These are phyloP conservation scores for Colletotrichum sp. DNA, from an alignment of 2,329 filamentous ascomycete species.

Conservation along the genomic window DNA sequence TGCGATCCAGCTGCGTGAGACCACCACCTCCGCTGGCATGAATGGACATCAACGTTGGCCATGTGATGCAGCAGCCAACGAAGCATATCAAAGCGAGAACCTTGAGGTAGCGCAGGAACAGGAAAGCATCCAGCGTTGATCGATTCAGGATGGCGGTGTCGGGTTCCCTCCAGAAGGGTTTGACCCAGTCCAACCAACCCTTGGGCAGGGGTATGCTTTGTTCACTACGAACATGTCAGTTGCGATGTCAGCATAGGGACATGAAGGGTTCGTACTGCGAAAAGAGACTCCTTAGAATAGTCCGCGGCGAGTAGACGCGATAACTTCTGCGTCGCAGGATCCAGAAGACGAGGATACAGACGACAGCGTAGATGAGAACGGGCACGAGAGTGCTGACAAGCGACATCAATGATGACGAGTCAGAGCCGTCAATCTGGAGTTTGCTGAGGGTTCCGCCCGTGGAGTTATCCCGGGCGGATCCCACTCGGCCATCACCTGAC, in stretches of 20 bases:
- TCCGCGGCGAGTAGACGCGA: slow-evolving; percentile 62
- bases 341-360: slow-evolving; percentile 59
- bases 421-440: slow-evolving; percentile 33
- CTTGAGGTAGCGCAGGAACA: slow-evolving; percentile 76
- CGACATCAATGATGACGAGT: slow-evolving; percentile 44
- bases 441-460: slow-evolving; percentile 42
- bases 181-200: slow-evolving; percentile 72
- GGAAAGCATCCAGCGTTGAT: slow-evolving; percentile 89
- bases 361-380: slow-evolving; percentile 49
- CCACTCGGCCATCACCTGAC: slow-evolving; percentile 43
- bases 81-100: slow-evolving; percentile 78
- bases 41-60: slow-evolving; percentile 83
- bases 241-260: no score
- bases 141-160: slow-evolving; percentile 88
- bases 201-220: slow-evolving; percentile 47
- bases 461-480: slow-evolving; percentile 46
- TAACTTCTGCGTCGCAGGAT: slow-evolving; percentile 50
- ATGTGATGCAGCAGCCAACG: slow-evolving; percentile 80
- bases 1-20: slow-evolving; percentile 65
- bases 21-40: slow-evolving; percentile 80
- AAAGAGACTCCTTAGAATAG: slow-evolving; percentile 52
- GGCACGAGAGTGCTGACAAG: slow-evolving; percentile 59
- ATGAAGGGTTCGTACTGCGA: slow-evolving; percentile 46
- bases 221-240: slow-evolving; percentile 1
- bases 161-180: slow-evolving; percentile 67